A percentile compares a stretch with the other conserved stretches of the same genome.
phyloP scores from a whole-genome alignment of 306 rosid species.

The Boehmeria nivea region DNA sequence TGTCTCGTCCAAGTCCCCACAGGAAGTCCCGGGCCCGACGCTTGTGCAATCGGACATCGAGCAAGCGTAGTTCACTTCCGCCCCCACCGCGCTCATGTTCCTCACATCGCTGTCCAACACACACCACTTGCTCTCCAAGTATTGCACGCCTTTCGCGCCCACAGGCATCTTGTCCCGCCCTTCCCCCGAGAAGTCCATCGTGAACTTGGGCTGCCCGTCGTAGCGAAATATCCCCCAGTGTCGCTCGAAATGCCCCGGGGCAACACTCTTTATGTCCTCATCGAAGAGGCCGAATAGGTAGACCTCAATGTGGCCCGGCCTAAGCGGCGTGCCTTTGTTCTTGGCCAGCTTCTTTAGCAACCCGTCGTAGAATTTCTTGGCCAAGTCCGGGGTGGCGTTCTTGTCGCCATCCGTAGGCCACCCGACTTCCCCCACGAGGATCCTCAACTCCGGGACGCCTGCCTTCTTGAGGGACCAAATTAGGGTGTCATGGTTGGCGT shows the following conservation, averaged over 20 bases:
- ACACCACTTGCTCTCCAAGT: slow-evolving; percentile 58
- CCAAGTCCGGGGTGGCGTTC: slow-evolving; percentile 25
- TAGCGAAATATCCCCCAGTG: slow-evolving; percentile 78
- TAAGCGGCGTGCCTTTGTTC: slow-evolving; percentile 51
- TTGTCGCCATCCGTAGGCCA: slow-evolving; percentile 82
- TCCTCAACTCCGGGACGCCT: slow-evolving; percentile 34
- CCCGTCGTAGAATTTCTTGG: slow-evolving; percentile 58
- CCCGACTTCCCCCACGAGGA: slow-evolving; percentile 71
- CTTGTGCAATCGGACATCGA: slow-evolving; percentile 48
- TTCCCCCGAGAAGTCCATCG: slow-evolving; percentile 47
- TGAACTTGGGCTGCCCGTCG: slow-evolving; percentile 63
- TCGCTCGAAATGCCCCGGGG: slow-evolving; percentile 63
- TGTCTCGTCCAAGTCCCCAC: slow-evolving; percentile 19
- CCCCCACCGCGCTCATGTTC: neutral
- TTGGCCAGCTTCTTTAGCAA: slow-evolving; percentile 43
- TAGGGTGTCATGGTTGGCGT: slow-evolving; percentile 66
- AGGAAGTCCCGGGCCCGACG: slow-evolving; percentile 34
- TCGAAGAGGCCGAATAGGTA: slow-evolving; percentile 61
- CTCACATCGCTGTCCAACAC: slow-evolving; percentile 8
- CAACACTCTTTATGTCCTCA: slow-evolving; percentile 56
- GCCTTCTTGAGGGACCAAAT: slow-evolving; percentile 42
- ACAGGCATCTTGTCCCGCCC: slow-evolving; percentile 31
- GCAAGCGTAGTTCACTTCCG: slow-evolving; percentile 42
- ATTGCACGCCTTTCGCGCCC: slow-evolving; percentile 55
- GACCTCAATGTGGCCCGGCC: slow-evolving; percentile 15